phyloP scores from a whole-genome alignment of 345 rosid genomes.

The Brassica carinata region DNA sequence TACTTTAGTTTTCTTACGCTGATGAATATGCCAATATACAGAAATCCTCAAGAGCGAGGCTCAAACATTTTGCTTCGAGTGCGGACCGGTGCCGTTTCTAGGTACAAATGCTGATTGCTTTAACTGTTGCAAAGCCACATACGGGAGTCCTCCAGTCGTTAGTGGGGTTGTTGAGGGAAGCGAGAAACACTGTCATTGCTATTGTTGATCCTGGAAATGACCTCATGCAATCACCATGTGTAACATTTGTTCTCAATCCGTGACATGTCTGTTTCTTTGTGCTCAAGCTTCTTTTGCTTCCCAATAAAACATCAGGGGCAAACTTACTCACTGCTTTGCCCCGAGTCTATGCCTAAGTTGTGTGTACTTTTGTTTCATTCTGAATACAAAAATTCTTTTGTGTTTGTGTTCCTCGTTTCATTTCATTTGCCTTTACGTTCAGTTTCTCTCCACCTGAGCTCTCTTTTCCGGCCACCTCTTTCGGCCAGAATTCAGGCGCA shows the following conservation, averaged over 20 bases:
- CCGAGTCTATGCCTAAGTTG: not conserved
- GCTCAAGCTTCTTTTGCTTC: not conserved
- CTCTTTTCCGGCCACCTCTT: too few species aligned
- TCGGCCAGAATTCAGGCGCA: too few species aligned
- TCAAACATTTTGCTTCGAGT: too few species aligned
- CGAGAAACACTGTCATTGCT: constrained; percentile 7
- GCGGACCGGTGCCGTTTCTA: too few species aligned
- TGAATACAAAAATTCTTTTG: not conserved
- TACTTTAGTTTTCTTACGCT: too few species aligned
- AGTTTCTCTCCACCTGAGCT: not conserved
- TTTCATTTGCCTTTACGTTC: too few species aligned
- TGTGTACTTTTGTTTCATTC: not conserved
- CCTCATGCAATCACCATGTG: not conserved
- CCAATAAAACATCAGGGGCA: not conserved
- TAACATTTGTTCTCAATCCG: not conserved
- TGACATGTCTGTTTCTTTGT: not conserved
- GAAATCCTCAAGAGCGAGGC: too few species aligned
- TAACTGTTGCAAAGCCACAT: not conserved
- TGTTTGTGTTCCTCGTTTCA: not conserved
- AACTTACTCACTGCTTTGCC: not conserved
- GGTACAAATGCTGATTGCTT: not conserved
- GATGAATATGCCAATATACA: too few species aligned
- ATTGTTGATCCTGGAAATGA: not conserved
- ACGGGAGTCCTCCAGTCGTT: not conserved
- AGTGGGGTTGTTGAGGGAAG: not conserved